Conservation (phyloP, 208 protist species). For the Leishmania guyanensis region DNA sequence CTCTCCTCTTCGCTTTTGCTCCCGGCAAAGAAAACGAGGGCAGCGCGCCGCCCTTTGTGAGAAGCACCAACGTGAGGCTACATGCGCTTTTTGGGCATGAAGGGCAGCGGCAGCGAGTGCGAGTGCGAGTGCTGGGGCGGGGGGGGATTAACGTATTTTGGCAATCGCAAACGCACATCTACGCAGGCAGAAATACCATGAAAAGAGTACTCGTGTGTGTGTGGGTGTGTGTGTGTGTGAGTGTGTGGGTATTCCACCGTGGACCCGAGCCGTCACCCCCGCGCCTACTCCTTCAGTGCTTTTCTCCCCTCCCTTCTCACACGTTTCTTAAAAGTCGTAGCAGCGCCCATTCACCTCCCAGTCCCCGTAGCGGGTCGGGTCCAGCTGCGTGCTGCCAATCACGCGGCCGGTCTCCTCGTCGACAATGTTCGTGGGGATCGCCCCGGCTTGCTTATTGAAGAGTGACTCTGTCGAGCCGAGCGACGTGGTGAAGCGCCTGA, state of each 20-base stretch:
- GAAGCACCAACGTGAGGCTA: not conserved
- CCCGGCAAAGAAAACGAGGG: not conserved
- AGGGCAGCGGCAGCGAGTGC: not conserved
- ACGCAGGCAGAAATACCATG: not conserved
- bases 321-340: constrained; percentile 72
- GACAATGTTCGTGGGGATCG: constrained; percentile 82
- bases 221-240: too few relatives aligned
- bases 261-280: not conserved
- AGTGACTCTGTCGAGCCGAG: constrained; percentile 74
- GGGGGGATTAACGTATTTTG: not conserved
- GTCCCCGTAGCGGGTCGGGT: constrained; percentile 88
- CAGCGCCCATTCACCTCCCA: constrained; percentile 91
- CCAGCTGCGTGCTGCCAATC: constrained; percentile 82
- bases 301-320: not conserved
- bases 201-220: not conserved
- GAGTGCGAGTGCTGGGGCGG: not conserved
- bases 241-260: too few relatives aligned
- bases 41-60: not conserved
- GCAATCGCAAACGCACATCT: not conserved
- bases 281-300: not conserved
- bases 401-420: constrained; percentile 83
- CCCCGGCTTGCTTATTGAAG: constrained; percentile 85
- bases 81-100: not conserved
- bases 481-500: constrained; percentile 88
- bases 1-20: not conserved